Conservation (phyloP, 768 basidiomycete genomes). For the Boletellus ananiceps region DNA sequence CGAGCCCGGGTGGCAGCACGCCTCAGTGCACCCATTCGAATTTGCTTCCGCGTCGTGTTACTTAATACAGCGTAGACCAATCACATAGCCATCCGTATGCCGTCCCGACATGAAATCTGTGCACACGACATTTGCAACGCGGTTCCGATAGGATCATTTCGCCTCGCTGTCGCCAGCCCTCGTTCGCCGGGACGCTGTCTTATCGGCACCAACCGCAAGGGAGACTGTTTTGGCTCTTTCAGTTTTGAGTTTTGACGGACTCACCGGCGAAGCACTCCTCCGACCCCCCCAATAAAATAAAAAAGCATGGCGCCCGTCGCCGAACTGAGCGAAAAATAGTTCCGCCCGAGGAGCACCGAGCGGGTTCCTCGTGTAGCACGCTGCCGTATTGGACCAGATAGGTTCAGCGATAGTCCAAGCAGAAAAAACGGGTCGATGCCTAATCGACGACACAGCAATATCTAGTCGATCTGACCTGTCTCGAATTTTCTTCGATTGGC, state of each 20-base stretch:
- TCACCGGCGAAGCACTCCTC: conserved; percentile 15
- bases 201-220: conserved; percentile 21
- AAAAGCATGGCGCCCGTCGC: conserved; percentile 11
- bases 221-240: conserved; percentile 33
- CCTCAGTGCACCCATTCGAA: not conserved
- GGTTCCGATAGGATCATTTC: conserved; percentile 18
- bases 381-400: conserved; percentile 20
- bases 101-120: conserved; percentile 21
- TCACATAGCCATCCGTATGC: conserved; percentile 16
- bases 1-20: too few species aligned
- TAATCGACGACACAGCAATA: conserved; percentile 23
- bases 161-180: conserved; percentile 17
- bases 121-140: conserved; percentile 10
- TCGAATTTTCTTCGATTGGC: conserved; percentile 14
- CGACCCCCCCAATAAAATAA: conserved; percentile 13
- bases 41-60: conserved; percentile 12
- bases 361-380: conserved; percentile 24
- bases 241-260: conserved; percentile 32
- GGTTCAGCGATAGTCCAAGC: conserved; percentile 18
- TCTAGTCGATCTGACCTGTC: conserved; percentile 23
- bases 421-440: conserved; percentile 19
- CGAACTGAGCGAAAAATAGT: conserved; percentile 23
- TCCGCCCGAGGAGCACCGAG: conserved; percentile 30
- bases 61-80: not conserved
- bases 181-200: conserved; percentile 16